Evolutionary conservation across 306 rosid species (phyloP), one percentile per base, ranked within the genome.

Genomic region (Carpinus viminea): DNA sequence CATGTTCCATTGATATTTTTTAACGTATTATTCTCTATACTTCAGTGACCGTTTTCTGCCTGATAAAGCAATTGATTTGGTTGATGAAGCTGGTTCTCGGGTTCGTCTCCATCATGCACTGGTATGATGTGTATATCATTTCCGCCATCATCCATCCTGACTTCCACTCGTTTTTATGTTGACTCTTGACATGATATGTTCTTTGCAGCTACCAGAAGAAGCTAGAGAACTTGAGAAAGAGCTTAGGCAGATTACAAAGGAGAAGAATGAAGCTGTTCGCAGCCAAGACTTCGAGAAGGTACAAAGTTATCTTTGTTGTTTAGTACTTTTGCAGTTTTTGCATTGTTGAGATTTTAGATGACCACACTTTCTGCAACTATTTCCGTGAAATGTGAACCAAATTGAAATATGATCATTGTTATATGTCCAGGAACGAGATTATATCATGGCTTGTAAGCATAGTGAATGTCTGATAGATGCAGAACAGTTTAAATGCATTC

Each of bases 271-370:
- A 84, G 89, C 98, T 73, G 96, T 89, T 69, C 92, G 98, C 66
- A 81, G 95, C 89, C 98, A 94, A 85, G 98, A 94, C 83, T 94
- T 90, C 79, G 98, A 94, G 73, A 94, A 94, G 94, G 98, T 93
- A 86, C 47, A 55, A 50, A 56, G 47, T 12, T 34, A 38, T 66
- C 28, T 66, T 18, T 38, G 50, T 41, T 13, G 17, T 66, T 66
- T 41, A 43, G 24, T 38, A 9, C 66, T 41, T 18, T 11, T 31
- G 50, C 61, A 31, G 34, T 21, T 50, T 31, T 28, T 76, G 31
- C 20, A 31, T 48, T 17, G 20, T 64, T 64, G 12, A 5, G 69
- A 21, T n/a, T 4, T 2, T 53, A 31, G 34, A 76, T 26, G 72
- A 45, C 50, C 24, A 2, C 24, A 13, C 24, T 18, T 9, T 8